Conservation (phyloP, 441 rosid genomes). For the Eutrema salsugineum region DNA sequence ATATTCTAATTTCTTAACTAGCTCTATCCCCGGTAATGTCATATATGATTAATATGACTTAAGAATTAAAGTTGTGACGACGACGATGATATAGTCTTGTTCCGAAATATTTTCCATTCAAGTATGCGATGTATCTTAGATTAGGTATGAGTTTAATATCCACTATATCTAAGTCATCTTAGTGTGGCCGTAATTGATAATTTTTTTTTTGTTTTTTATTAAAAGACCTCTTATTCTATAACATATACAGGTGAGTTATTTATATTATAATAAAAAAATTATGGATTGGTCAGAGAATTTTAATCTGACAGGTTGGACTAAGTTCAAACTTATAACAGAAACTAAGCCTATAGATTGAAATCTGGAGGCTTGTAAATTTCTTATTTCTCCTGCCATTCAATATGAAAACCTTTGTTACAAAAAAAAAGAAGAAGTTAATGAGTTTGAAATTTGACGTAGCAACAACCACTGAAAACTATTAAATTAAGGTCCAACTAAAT, state of each 20-base stretch:
- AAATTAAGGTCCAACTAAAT: not conserved
- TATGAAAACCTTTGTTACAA: no score
- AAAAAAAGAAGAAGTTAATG: no score
- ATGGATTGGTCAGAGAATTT: not conserved
- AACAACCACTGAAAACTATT: not conserved
- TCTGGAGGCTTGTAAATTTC: no score
- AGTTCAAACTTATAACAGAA: not conserved
- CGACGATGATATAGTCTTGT: not conserved
- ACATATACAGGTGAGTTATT: not conserved
- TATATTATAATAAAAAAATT: not conserved
- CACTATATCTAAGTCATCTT: not conserved
- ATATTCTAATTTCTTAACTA: not conserved
- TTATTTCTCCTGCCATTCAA: no score
- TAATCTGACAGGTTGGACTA: not conserved
- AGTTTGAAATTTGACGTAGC: constrained; percentile 14
- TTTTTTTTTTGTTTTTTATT: not conserved
- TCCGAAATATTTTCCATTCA: not conserved
- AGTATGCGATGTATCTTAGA: not conserved
- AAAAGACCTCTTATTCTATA: not conserved
- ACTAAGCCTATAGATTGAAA: not conserved
- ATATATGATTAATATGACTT: not conserved
- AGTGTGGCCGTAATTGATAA: not conserved
- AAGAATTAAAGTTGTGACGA: not conserved
- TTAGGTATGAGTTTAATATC: not conserved
- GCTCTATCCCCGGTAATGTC: not conserved